phyloP scores from a whole-genome alignment of 2,329 filamentous ascomycete species.

The Claviceps fusiformis region DNA sequence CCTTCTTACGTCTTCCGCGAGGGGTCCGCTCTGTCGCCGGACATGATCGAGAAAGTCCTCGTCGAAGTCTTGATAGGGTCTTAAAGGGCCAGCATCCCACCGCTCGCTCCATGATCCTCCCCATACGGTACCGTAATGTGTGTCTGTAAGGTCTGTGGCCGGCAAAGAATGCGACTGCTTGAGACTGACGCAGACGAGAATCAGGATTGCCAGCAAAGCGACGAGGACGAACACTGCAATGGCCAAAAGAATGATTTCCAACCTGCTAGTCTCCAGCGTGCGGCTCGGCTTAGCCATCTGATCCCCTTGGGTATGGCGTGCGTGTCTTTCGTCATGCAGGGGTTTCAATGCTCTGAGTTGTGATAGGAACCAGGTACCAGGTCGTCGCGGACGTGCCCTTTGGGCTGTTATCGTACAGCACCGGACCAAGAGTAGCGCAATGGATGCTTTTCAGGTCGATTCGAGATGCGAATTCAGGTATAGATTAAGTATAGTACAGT shows the following conservation, averaged over 20 bases:
- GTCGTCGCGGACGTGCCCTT: neutral
- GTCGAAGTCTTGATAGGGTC: slow-evolving; percentile 9
- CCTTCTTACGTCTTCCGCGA: slow-evolving; percentile 13
- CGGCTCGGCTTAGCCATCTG: slow-evolving; percentile 13
- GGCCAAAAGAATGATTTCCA: slow-evolving; percentile 23
- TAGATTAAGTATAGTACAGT: neutral
- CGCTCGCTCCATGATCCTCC: slow-evolving; percentile 8
- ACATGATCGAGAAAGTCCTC: slow-evolving; percentile 12
- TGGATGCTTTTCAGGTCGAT: neutral
- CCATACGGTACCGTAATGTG: slow-evolving; percentile 7
- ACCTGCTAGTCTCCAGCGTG: slow-evolving; percentile 15
- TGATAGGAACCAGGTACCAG: neutral
- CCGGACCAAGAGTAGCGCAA: neutral
- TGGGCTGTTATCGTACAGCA: neutral
- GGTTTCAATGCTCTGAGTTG: neutral
- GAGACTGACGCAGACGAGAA: slow-evolving; percentile 16
- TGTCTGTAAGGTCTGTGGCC: neutral
- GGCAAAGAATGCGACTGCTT: slow-evolving; percentile 6
- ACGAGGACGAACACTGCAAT: slow-evolving; percentile 20
- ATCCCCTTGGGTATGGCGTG: neutral
- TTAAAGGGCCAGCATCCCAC: slow-evolving; percentile 3
- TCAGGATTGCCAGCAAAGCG: slow-evolving; percentile 17
- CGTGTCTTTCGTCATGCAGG: neutral
- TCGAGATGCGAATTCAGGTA: neutral
- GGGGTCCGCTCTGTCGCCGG: slow-evolving; percentile 14